Percentiles rank a stretch among this genome's conserved stretches.
Conservation (phyloP, 441 rosid genomes). For the Croton laevigatus region DNA sequence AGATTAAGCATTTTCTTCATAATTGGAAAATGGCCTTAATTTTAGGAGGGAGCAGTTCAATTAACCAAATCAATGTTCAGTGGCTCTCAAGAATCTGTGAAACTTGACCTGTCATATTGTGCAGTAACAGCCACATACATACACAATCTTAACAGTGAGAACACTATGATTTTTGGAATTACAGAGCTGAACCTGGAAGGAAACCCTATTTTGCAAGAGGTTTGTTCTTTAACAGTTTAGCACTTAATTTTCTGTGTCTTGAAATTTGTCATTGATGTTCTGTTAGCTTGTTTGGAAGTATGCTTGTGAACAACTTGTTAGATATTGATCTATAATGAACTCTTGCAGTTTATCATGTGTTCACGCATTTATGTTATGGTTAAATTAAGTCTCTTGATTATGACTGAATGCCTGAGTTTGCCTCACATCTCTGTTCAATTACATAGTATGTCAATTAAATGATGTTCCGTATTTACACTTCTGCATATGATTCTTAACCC, state of each 20-base stretch:
- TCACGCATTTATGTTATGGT: not conserved
- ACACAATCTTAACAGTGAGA: slow-evolving; percentile 36
- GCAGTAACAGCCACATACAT: slow-evolving; percentile 50
- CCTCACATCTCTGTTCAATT: not conserved
- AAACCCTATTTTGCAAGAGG: slow-evolving; percentile 70
- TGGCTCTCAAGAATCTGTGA: slow-evolving; percentile 57
- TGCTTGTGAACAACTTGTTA: not conserved
- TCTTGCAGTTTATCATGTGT: not conserved
- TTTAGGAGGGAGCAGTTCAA: slow-evolving; percentile 73
- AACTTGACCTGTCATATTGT: slow-evolving; percentile 78
- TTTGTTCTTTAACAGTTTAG: slow-evolving; percentile 30
- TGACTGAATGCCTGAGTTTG: not conserved
- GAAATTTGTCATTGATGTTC: not conserved
- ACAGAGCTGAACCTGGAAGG: slow-evolving; percentile 79
- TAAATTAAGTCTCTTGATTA: not conserved
- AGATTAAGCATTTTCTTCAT: slow-evolving; percentile 10
- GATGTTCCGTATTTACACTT: not conserved
- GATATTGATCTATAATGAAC: not conserved
- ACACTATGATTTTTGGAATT: slow-evolving; percentile 44
- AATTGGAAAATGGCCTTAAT: slow-evolving; percentile 14
- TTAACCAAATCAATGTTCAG: slow-evolving; percentile 56
- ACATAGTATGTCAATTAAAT: not conserved
- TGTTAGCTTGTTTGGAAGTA: not conserved
- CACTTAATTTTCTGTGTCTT: not conserved
- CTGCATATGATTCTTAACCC: not conserved